These are phyloP conservation scores for Erodium texanum DNA, from an alignment of 441 rosid species.

Conservation along the genomic window DNA sequence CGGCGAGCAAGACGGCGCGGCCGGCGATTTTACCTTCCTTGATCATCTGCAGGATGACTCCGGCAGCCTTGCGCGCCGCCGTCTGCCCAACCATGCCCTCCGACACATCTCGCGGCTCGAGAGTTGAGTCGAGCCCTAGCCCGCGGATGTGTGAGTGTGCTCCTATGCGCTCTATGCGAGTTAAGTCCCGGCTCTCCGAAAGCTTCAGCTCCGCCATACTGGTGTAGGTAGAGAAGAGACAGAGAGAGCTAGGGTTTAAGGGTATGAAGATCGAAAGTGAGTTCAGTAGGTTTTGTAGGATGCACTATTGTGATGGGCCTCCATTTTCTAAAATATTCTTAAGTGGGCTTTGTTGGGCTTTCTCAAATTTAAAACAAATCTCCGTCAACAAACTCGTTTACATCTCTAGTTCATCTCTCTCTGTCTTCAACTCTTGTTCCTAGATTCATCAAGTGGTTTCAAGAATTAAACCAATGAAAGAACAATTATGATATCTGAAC, in stretches of 20 bases:
- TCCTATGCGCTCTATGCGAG: constrained; percentile 25
- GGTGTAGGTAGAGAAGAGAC: background rate
- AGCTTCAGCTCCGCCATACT: constrained; percentile 24
- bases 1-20: constrained; percentile 77
- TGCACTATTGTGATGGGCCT: background rate
- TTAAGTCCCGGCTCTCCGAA: constrained; percentile 21
- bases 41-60: constrained; percentile 83
- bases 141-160: constrained; percentile 30
- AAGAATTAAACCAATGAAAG: no score
- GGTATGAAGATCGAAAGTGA: background rate
- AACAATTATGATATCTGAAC: background rate
- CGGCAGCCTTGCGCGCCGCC: constrained; percentile 84
- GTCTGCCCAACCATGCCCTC: constrained; percentile 81
- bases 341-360: background rate
- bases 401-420: background rate
- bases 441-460: background rate
- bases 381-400: no score
- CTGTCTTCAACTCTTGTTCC: background rate
- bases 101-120: constrained; percentile 44
- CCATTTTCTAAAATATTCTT: background rate
- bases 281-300: background rate
- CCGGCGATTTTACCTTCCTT: constrained; percentile 87
- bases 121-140: constrained; percentile 25
- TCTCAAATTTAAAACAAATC: no score
- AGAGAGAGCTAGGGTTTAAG: background rate